Base-by-base conservation (phyloP, 495 filamentous ascomycete species). In the Podospora pseudoanserina region DNA sequence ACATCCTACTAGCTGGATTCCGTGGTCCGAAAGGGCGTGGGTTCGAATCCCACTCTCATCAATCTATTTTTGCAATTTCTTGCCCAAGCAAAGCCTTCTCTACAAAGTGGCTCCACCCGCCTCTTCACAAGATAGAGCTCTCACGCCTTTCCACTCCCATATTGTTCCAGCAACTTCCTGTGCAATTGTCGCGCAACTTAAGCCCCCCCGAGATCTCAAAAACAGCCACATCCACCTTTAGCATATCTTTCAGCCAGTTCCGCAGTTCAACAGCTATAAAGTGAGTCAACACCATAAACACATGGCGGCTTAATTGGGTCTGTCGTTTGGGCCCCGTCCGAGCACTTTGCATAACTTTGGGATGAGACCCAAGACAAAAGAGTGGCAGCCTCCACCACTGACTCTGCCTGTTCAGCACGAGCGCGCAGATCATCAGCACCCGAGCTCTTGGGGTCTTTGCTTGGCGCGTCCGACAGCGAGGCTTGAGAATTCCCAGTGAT, bases 131-230 rank as follows among this genome's bases (percentile, higher is more conserved):
- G 9, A 16, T 16, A 23, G 20, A 23, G 20, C 20, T 23, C 20
- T 20, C 20, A 49, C 13, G 13, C 39, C 4, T 13, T 1, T 13
- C 39, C 9, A 32, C 30, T 32, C 30, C 30, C 30, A 32, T 32
- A 32, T 32, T 7, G 0, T 32, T 7, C 30, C 6, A 4, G 30
- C 30, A 32, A 32, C 30, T 0, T 32, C 30, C 2, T 32, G 30
- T 7, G 30, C 30, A 32, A 32, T 32, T 7, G 0, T 32, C 30
- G 2, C 4, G 30, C 30, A 32, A 32, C 2, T 32, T 32, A 7
- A 32, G 6, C 19, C 19, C 19, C 30, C 53, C 53, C 57, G 84
- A 77, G 30, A 87, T 80, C 32, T 84, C 82, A 69, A 86, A 79
- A 13, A 85, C 61, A 6, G 28, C 20, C 15, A 70, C 55, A 9